Base-by-base conservation (phyloP, 2,329 filamentous ascomycete genomes). In the Arthrobotrys sinensis region DNA sequence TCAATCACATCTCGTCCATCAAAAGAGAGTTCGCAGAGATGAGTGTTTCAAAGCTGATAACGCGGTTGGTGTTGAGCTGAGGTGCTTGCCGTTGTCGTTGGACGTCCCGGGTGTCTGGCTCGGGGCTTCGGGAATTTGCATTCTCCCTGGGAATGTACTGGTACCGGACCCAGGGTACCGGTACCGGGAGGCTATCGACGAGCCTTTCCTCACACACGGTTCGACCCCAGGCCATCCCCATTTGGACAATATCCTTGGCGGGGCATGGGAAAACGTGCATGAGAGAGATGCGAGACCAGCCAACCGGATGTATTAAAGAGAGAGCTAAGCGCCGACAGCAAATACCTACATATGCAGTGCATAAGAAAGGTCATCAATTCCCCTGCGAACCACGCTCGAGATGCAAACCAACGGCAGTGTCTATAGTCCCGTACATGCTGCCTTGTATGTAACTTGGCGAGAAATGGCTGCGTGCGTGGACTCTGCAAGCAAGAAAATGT, bases 251-350 rank as follows among this genome's bases (percentile, higher is more conserved):
- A 40, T 43, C 52, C 36, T 68, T 53, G 65, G 50, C 38, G 12
- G 32, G 34, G 48, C 43, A 52, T 36, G 36, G 43, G 36, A 14
- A 46, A 46, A 45, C 46, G 19, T 66, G 69, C 69, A 66, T 65
- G 48, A 43, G 14, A 45, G 45, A 53, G 21, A 63, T 48, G 57
- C 19, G 24, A 48, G 36, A 36, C 72, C 62, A 71, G 45, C 73
- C 73, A 77, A 77, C 73, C 73, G 73, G 73, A 77, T 77, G 73
- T 66, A 55, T 65, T 21, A 32, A 24, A 57, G 32, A 6, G 24
- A 34, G 24, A 40, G 36, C 62, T 77, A 77, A 77, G 73, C 73
- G 73, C 73, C 73, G 60, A 67, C 60, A 64, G 55, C 65, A 21
- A 53, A 38, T 21, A 53, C 63, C n/a, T 65, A 63, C 66, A 64